phyloP scores from a whole-genome alignment of 441 rosid genomes.

The Populus hybrid region DNA sequence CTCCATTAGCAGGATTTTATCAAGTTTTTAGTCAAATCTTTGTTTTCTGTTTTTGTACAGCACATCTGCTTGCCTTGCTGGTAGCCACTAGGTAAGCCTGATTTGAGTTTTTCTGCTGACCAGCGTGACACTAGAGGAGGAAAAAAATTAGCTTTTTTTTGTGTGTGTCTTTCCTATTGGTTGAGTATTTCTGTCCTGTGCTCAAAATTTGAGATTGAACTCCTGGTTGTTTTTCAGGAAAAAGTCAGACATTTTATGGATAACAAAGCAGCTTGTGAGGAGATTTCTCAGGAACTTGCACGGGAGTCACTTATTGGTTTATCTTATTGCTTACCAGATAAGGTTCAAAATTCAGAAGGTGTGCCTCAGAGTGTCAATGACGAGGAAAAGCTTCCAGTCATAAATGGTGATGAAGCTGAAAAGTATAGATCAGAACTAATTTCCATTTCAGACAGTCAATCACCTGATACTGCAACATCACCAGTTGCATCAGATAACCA shows the following conservation, averaged over 20 bases:
- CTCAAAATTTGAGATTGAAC: not conserved
- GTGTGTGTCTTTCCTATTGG: not conserved
- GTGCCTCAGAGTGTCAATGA: not conserved
- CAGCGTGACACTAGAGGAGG: too few species aligned
- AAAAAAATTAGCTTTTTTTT: not conserved
- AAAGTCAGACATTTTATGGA: conserved; percentile 17
- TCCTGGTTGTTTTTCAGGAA: conserved; percentile 11
- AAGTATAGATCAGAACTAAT: conserved; percentile 30
- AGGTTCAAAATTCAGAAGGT: not conserved
- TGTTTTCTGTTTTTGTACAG: not conserved
- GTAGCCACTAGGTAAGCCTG: not conserved
- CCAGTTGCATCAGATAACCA: not conserved
- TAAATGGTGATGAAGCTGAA: conserved; percentile 18
- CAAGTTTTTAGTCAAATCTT: not conserved
- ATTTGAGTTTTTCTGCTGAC: not conserved
- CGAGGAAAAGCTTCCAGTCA: not conserved
- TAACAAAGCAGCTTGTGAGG: conserved; percentile 11
- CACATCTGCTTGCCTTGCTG: not conserved
- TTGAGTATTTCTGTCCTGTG: not conserved
- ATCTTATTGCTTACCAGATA: conserved; percentile 14
- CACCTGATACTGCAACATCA: conserved; percentile 6
- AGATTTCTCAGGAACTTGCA: conserved; percentile 21
- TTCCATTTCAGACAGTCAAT: conserved; percentile 24
- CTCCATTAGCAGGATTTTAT: not conserved
- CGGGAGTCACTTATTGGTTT: conserved; percentile 29